These are phyloP conservation scores for Bruguiera gymnorhiza DNA, from an alignment of 345 rosid genomes.

Conservation along the genomic window DNA sequence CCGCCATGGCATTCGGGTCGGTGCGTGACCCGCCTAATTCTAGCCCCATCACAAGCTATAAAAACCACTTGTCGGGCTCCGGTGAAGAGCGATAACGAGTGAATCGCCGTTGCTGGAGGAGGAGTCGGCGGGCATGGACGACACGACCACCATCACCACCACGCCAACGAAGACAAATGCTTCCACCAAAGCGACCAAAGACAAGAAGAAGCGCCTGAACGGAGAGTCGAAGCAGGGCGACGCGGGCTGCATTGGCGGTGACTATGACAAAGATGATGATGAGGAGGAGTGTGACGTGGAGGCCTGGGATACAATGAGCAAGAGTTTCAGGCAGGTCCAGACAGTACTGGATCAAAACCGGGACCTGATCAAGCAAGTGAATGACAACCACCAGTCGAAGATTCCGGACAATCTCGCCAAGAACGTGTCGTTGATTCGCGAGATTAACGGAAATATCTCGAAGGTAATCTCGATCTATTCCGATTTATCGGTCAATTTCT, in stretches of 20 bases:
- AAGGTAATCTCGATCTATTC: slow-evolving; percentile 34
- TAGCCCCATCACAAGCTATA: slow-evolving; percentile 2
- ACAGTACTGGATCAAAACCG: slow-evolving; percentile 34
- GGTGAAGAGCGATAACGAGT: not conserved
- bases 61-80: not conserved
- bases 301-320: slow-evolving; percentile 38
- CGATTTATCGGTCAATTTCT: slow-evolving; percentile 29
- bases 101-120: not conserved
- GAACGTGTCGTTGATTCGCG: slow-evolving; percentile 28
- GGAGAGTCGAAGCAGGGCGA: too few species aligned
- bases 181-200: not conserved
- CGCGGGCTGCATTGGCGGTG: not conserved
- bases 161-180: not conserved
- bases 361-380: slow-evolving; percentile 31
- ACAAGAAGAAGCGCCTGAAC: not conserved
- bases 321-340: slow-evolving; percentile 33
- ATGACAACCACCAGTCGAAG: slow-evolving; percentile 36
- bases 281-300: slow-evolving; percentile 29
- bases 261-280: not conserved
- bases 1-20: not conserved
- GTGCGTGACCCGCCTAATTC: not conserved
- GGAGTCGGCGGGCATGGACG: slow-evolving; percentile 4
- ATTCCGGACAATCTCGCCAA: slow-evolving; percentile 34
- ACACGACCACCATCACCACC: slow-evolving; percentile 14
- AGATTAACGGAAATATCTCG: slow-evolving; percentile 39